Percentiles rank a stretch among this genome's conserved stretches.
phyloP scores from a whole-genome alignment of 2,329 filamentous ascomycete species.

The Aspergillus piperis region DNA sequence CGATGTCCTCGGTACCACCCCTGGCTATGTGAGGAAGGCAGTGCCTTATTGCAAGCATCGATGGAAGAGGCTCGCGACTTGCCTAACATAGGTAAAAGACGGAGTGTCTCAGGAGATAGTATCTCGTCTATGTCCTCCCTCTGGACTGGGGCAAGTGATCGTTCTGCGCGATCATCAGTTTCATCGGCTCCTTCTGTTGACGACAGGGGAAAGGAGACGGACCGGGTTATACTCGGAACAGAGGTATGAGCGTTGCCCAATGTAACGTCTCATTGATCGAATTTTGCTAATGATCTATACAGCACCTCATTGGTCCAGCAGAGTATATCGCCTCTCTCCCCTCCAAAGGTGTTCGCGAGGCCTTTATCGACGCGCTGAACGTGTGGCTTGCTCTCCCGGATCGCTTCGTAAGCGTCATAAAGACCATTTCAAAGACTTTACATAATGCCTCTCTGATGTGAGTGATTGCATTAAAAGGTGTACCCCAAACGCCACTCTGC shows the following conservation, averaged over 20 bases:
- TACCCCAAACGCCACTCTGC: too few species aligned
- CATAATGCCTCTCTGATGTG: conserved; percentile 45
- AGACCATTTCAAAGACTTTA: conserved; percentile 37
- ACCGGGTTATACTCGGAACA: background rate
- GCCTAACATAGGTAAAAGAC: background rate
- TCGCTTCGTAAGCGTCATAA: conserved; percentile 34
- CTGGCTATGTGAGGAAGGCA: conserved; percentile 5
- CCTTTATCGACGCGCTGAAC: conserved; percentile 43
- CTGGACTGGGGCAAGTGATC: background rate
- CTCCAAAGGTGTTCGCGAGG: conserved; percentile 41
- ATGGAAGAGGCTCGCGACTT: background rate
- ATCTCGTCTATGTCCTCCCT: conserved; percentile 2
- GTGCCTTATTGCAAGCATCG: background rate
- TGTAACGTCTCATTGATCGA: background rate
- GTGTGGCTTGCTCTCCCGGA: conserved; percentile 39
- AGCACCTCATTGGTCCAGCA: conserved; percentile 9
- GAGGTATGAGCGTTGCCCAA: background rate
- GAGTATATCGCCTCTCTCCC: conserved; percentile 36
- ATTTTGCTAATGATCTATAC: background rate
- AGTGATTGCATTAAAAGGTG: background rate
- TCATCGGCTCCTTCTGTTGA: background rate
- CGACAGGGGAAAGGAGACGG: background rate
- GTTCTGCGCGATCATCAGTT: background rate
- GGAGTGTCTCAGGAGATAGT: background rate
- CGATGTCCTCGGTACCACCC: conserved; percentile 22